These are phyloP conservation scores for Erucastrum elatum DNA, from an alignment of 345 rosid species.

Conservation along the genomic window DNA sequence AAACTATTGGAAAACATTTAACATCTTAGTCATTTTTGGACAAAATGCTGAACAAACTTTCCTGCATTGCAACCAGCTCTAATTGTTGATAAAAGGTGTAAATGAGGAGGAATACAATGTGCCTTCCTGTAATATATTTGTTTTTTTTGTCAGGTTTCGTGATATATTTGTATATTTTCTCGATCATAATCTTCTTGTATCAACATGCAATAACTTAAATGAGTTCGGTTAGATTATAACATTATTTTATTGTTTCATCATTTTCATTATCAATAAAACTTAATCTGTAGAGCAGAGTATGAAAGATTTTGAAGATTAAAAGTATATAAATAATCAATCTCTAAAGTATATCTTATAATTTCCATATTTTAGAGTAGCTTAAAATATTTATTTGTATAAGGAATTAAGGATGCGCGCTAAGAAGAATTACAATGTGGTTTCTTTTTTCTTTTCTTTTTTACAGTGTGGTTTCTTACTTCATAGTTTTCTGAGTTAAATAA, in stretches of 20 bases:
- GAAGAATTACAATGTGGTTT: too few species aligned
- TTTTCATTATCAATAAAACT: neutral
- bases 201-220: neutral
- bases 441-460: too few species aligned
- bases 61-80: constrained; percentile 18
- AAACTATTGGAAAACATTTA: neutral
- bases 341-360: neutral
- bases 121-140: neutral
- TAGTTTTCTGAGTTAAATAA: neutral
- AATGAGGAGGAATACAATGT: constrained; percentile 17
- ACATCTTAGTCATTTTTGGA: constrained; percentile 6
- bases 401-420: too few species aligned
- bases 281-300: neutral
- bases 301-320: neutral
- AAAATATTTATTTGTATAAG: too few species aligned
- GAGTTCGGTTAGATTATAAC: neutral
- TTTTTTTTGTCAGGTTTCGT: neutral
- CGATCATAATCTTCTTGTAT: constrained; percentile 1
- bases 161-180: neutral
- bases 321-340: neutral
- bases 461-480: neutral
- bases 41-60: neutral
- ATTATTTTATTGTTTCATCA: neutral
- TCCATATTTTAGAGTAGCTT: too few species aligned
- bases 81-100: neutral